These are phyloP conservation scores for Parastagonospora avenae DNA, from an alignment of 2,329 filamentous ascomycete genomes.

Conservation along the genomic window DNA sequence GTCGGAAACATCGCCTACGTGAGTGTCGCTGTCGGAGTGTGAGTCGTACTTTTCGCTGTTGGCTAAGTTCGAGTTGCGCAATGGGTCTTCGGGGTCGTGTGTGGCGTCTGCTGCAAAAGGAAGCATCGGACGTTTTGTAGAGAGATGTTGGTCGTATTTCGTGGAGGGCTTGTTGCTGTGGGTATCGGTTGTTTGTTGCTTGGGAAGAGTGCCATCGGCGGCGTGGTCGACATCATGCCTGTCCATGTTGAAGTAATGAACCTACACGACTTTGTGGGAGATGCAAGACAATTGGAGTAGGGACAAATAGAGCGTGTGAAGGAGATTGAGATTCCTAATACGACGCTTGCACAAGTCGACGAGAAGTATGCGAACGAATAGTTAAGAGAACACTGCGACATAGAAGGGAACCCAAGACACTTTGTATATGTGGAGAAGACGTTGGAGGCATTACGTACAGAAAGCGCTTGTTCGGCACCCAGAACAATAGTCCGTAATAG, in stretches of 20 bases:
- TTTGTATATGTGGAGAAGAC: not conserved
- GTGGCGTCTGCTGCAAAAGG: slow-evolving; percentile 28
- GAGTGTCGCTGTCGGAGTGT: slow-evolving; percentile 24
- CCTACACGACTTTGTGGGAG: slow-evolving; percentile 8
- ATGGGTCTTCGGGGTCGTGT: slow-evolving; percentile 22
- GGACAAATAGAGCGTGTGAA: not conserved
- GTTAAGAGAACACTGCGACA: not conserved
- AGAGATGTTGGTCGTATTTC: slow-evolving; percentile 16
- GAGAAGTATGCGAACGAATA: not conserved
- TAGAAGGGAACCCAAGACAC: not conserved
- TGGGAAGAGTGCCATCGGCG: slow-evolving; percentile 16
- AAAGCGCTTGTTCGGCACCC: slow-evolving; percentile 2
- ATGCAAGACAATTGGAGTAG: not conserved
- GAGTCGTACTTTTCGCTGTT: slow-evolving; percentile 22
- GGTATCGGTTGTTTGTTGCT: slow-evolving; percentile 13
- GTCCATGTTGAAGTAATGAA: slow-evolving; percentile 21
- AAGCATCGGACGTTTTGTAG: slow-evolving; percentile 23
- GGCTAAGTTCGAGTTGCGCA: slow-evolving; percentile 10
- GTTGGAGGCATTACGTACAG: slow-evolving; percentile 19
- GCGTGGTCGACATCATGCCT: slow-evolving; percentile 11
- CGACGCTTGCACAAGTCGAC: too few relatives aligned
- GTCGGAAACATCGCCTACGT: slow-evolving; percentile 28
- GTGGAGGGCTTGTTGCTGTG: slow-evolving; percentile 18
- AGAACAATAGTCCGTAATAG: slow-evolving; percentile 12
- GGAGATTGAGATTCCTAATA: not conserved